Evolutionary conservation across 2,329 filamentous ascomycete species (phyloP).

Genomic region (Dryadomyces quercivorus): DNA sequence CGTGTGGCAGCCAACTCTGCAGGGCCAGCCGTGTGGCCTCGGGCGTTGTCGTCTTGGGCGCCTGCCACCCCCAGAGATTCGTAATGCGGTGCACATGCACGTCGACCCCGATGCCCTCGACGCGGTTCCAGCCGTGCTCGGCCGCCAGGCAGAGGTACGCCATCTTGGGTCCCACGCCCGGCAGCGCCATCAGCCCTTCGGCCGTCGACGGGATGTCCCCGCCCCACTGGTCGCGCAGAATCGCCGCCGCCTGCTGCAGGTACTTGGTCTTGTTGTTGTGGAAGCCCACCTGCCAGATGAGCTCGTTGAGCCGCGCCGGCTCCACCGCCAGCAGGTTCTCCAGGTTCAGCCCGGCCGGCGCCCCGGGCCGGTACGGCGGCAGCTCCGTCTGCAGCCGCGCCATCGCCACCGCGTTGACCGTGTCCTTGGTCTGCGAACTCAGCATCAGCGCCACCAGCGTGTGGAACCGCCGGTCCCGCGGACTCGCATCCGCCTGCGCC

Average conservation of each 20-base stretch:
- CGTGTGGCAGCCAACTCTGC: slow-evolving; percentile 70
- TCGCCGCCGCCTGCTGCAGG: slow-evolving; percentile 62
- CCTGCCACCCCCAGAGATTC: slow-evolving; percentile 85
- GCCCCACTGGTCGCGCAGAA: slow-evolving; percentile 56
- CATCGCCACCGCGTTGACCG: slow-evolving; percentile 78
- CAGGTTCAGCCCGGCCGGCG: slow-evolving; percentile 50
- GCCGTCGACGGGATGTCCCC: slow-evolving; percentile 74
- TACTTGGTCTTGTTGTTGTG: slow-evolving; percentile 84
- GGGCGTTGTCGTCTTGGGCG: slow-evolving; percentile 49
- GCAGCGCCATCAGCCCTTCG: slow-evolving; percentile 61
- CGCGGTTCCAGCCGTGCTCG: slow-evolving; percentile 43
- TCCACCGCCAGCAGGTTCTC: slow-evolving; percentile 65
- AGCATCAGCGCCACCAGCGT: slow-evolving; percentile 84
- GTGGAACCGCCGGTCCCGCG: slow-evolving; percentile 61
- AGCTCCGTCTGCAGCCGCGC: slow-evolving; percentile 64
- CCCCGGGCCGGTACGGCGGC: slow-evolving; percentile 33
- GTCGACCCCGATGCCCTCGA: slow-evolving; percentile 78
- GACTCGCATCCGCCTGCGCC: slow-evolving; percentile 38
- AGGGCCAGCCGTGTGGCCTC: slow-evolving; percentile 69
- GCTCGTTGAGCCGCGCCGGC: slow-evolving; percentile 50
- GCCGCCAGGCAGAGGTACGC: slow-evolving; percentile 76
- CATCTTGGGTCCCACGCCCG: slow-evolving; percentile 92
- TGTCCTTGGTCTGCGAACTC: slow-evolving; percentile 87
- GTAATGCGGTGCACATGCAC: slow-evolving; percentile 93
- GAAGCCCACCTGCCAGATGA: slow-evolving; percentile 80